phyloP scores from a whole-genome alignment of 2,329 filamentous ascomycete genomes.

The Neurospora sp. region DNA sequence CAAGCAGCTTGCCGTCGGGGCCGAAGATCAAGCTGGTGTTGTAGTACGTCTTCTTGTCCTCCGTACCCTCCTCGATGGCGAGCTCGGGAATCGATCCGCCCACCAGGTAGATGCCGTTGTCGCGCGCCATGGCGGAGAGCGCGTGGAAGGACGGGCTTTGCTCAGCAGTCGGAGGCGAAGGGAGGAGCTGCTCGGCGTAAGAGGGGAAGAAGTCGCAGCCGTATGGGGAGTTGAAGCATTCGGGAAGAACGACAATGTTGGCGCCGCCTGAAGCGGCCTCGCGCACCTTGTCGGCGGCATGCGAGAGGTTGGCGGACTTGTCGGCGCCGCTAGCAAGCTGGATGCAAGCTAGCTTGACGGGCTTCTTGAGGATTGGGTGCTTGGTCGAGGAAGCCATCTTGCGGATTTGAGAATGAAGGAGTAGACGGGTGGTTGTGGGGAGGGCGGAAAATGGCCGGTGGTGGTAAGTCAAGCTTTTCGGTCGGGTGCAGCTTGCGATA shows the following conservation, averaged over 20 bases:
- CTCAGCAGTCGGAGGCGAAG: constrained; percentile 59
- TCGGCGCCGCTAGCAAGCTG: constrained; percentile 75
- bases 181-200: constrained; percentile 81
- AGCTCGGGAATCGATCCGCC: constrained; percentile 90
- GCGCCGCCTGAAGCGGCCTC: constrained; percentile 70
- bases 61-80: constrained; percentile 25
- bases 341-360: constrained; percentile 70
- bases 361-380: constrained; percentile 49
- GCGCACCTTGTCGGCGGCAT: constrained; percentile 73
- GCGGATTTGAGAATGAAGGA: constrained; percentile 17
- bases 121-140: constrained; percentile 67
- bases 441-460: constrained; percentile 1
- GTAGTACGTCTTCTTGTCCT: constrained; percentile 57
- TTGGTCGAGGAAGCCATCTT: constrained; percentile 23
- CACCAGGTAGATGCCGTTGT: constrained; percentile 71
- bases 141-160: constrained; percentile 80
- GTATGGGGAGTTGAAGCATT: constrained; percentile 99
- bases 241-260: constrained; percentile 81
- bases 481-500: background rate
- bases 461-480: background rate
- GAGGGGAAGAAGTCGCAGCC: constrained; percentile 81
- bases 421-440: constrained; percentile 4
- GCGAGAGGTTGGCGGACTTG: constrained; percentile 74
- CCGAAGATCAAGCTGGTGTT: constrained; percentile 84
- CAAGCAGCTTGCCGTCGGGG: constrained; percentile 70